Evolutionary conservation across 108 stramenopile genomes (phyloP), one percentile per base, ranked within the genome.

Genomic region (Mediolabrus comicus): DNA sequence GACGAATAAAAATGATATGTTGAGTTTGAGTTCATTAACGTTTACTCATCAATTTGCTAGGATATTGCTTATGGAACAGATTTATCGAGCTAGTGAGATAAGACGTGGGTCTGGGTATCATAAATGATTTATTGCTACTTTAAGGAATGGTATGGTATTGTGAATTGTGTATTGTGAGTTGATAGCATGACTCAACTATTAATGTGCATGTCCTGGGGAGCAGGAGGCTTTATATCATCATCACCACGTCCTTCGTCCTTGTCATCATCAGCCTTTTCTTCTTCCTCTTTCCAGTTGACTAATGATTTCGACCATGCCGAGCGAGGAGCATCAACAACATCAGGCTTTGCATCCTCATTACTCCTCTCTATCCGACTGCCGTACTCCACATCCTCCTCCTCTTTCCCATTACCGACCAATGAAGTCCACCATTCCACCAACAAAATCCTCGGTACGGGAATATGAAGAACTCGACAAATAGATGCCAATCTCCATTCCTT

Each of bases 41-140:
- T 94, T 97, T 59, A 95, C 96, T 0, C 96, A 97, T 68, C 92
- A 95, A 81, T 92, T 95, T 82, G 92, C 96, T 31, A 65, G 96
- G 55, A 83, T 87, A 24, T 29, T 95, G 16, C 74, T 97, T 65
- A 84, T 92, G 59, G 96, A 97, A 76, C 96, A 97, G 74, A 92
- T 97, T 34, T 97, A 97, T 75, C 65, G 96, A 28, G 94, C 92
- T 2, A 81, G 86, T 19, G 94, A 97, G 68, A 97, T 97, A 31
- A 83, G 85, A 36, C 92, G 88, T 74, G 96, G 96, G 14, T 83
- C 85, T n/a, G 84, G 85, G 5, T 94, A 94, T 76, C 89, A 94
- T 74, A 94, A 94, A 63, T 94, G 74, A 83, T 39, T 28, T 2
- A 54, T 6, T 8, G 14, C 2, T 38, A 13, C 14, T 3, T 38